These are phyloP conservation scores for Lentinula novae-zelandiae DNA, from an alignment of 1,284 basidiomycete species.

Conservation along the genomic window DNA sequence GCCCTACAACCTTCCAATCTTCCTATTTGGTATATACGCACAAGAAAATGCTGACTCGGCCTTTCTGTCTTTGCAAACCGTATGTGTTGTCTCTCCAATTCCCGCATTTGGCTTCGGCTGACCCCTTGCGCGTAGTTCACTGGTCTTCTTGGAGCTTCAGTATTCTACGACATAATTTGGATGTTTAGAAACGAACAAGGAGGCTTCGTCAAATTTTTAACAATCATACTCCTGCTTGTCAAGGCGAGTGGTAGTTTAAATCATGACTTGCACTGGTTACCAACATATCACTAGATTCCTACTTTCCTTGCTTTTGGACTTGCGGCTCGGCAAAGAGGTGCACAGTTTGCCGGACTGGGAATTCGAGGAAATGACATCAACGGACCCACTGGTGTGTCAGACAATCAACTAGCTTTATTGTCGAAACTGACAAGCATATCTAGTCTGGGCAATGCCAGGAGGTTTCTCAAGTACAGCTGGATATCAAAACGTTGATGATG, in stretches of 20 bases:
- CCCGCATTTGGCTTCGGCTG: background rate
- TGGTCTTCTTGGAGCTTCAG: conserved; percentile 54
- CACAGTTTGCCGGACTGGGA: conserved; percentile 56
- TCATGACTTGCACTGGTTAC: background rate
- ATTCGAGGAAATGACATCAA: conserved; percentile 48
- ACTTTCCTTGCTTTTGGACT: conserved; percentile 55
- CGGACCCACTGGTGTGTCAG: conserved; percentile 57
- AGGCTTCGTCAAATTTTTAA: conserved; percentile 53
- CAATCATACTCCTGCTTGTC: conserved; percentile 56
- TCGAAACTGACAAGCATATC: conserved; percentile 8
- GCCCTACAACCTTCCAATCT: conserved; percentile 62
- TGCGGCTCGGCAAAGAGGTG: conserved; percentile 59
- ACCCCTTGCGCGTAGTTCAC: conserved; percentile 48
- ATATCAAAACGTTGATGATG: conserved; percentile 74
- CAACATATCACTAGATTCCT: conserved; percentile 39
- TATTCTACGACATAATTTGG: conserved; percentile 71
- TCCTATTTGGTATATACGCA: conserved; percentile 70
- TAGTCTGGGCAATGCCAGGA: conserved; percentile 86
- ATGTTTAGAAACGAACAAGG: conserved; percentile 52
- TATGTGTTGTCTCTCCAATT: conserved; percentile 21
- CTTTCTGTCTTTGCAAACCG: conserved; percentile 58
- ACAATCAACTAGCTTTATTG: background rate
- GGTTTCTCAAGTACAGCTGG: conserved; percentile 68
- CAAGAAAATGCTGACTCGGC: conserved; percentile 62
- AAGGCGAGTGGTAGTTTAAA: conserved; percentile 42